Conservation (phyloP, 2,329 filamentous ascomycete genomes). For the Fusarium sp. region DNA sequence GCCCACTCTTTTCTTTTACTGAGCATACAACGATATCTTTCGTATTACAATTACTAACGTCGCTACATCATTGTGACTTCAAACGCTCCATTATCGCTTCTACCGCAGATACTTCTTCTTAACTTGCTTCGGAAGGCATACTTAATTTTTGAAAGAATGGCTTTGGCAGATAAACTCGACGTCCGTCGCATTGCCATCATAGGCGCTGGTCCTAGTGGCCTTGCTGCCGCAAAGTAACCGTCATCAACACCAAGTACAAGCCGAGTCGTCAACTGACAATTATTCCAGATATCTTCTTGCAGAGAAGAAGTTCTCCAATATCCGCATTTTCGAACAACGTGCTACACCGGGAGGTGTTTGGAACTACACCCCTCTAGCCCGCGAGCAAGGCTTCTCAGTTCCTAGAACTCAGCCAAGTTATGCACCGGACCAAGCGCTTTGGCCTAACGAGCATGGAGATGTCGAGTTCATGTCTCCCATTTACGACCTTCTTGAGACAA, state of each 20-base stretch:
- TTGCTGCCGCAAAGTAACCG: conserved; percentile 66
- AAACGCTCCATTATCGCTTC: not conserved
- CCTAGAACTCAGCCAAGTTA: conserved; percentile 50
- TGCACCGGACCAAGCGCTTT: conserved; percentile 58
- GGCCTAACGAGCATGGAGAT: conserved; percentile 40
- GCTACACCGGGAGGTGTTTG: conserved; percentile 75
- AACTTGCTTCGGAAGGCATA: not conserved
- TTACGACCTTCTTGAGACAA: conserved; percentile 79
- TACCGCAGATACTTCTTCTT: not conserved
- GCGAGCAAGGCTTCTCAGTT: conserved; percentile 47
- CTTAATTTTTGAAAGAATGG: conserved; percentile 18
- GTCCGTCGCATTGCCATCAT: conserved; percentile 72
- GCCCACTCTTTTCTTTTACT: not conserved
- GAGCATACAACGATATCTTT: not conserved
- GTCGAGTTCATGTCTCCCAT: conserved; percentile 75
- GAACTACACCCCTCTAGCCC: conserved; percentile 67
- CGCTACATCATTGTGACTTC: not conserved
- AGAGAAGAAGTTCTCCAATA: conserved; percentile 70
- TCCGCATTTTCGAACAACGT: conserved; percentile 79
- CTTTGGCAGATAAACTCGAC: conserved; percentile 43
- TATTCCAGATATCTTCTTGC: conserved; percentile 72
- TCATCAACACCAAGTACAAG: not conserved
- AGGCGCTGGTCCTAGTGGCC: conserved; percentile 77
- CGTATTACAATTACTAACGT: not conserved
- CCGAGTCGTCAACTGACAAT: not conserved